Percentiles rank a stretch among this genome's conserved stretches.
phyloP scores from a whole-genome alignment of 2,329 filamentous ascomycete genomes.

The Claviceps pusilla region DNA sequence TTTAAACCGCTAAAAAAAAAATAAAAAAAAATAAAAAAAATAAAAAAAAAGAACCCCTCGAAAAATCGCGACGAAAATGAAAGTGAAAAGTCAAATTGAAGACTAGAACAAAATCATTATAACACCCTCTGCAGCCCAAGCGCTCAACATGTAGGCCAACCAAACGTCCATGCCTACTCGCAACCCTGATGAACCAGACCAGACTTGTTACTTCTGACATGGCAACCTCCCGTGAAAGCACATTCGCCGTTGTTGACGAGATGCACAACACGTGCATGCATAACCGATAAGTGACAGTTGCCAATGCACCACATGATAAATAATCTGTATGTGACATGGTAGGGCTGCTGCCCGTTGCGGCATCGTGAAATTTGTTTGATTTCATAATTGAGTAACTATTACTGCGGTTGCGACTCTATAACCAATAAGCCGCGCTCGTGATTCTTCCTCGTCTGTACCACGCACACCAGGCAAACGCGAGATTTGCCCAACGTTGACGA shows the following conservation, averaged over 20 bases:
- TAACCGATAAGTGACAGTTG: neutral
- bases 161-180: neutral
- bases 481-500: conserved; percentile 1
- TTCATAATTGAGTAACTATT: conserved; percentile 1
- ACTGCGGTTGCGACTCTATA: neutral
- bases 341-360: neutral
- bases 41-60: neutral
- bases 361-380: neutral
- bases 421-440: neutral
- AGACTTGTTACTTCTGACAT: neutral
- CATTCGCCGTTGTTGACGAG: neutral
- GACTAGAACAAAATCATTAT: no score
- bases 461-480: neutral
- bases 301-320: neutral
- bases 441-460: neutral
- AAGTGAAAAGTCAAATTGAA: neutral
- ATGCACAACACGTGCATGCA: neutral
- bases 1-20: no score
- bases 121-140: neutral
- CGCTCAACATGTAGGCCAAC: neutral
- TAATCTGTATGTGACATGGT: neutral
- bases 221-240: neutral
- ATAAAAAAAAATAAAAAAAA: neutral
- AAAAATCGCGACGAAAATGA: neutral
- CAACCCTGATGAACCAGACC: neutral